These are phyloP conservation scores for Panicum miliaceum DNA, from an alignment of 176 grass and related monocot species.

Conservation along the genomic window DNA sequence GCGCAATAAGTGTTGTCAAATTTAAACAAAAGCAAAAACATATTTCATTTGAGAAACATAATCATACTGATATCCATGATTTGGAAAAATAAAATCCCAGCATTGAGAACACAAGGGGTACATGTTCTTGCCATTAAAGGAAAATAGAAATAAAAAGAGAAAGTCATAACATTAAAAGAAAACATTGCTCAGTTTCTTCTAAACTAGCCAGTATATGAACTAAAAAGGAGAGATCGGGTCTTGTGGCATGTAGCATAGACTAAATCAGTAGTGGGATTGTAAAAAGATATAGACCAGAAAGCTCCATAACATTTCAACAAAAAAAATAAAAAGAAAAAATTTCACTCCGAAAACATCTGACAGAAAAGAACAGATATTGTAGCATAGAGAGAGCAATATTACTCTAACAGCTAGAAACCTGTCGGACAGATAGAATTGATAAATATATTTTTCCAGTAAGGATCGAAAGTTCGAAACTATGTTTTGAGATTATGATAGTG, in stretches of 20 bases:
- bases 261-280: not conserved
- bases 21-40: slow-evolving; percentile 14
- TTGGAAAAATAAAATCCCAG: not conserved
- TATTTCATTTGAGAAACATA: slow-evolving; percentile 20
- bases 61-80: not conserved
- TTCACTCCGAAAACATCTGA: slow-evolving; percentile 1
- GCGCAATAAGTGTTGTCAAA: slow-evolving; percentile 7
- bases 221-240: not conserved
- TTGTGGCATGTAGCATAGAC: not conserved
- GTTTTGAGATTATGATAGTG: slow-evolving; percentile 24
- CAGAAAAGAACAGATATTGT: not conserved
- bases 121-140: slow-evolving; percentile 31
- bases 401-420: slow-evolving; percentile 18
- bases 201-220: not conserved
- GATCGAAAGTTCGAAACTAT: not conserved
- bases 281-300: not conserved
- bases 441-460: slow-evolving; percentile 11
- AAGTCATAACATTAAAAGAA: not conserved
- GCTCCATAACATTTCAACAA: not conserved
- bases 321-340: not conserved
- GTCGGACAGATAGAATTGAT: slow-evolving; percentile 13
- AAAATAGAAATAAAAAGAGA: slow-evolving; percentile 5
- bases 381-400: not conserved
- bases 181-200: slow-evolving; percentile 12
- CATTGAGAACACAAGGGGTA: slow-evolving; percentile 18